Conservation (phyloP, 331 rosid genomes). For the Malus hybrid region DNA sequence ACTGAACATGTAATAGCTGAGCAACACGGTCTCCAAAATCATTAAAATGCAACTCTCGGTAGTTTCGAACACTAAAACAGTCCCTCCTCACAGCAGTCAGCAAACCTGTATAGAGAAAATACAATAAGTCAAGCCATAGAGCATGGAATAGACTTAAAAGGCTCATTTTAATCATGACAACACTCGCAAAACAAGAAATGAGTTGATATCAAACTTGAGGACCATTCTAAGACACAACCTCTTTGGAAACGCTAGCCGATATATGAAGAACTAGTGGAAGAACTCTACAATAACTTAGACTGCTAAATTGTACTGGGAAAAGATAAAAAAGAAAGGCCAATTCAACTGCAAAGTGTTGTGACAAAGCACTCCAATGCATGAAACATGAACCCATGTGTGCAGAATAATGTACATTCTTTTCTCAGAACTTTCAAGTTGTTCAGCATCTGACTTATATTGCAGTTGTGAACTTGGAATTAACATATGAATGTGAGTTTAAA, state of each 20-base stretch:
- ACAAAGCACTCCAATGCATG: not conserved
- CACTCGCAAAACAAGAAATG: not conserved
- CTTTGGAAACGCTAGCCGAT: not conserved
- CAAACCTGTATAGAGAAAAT: slow-evolving; percentile 49
- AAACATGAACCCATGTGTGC: not conserved
- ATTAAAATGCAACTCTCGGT: slow-evolving; percentile 69
- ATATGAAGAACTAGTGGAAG: not conserved
- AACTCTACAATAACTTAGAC: not conserved
- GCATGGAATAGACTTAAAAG: slow-evolving; percentile 4
- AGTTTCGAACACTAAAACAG: slow-evolving; percentile 56
- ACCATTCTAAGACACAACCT: not conserved
- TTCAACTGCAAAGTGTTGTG: not conserved
- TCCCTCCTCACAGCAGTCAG: slow-evolving; percentile 82
- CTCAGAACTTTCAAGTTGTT: not conserved
- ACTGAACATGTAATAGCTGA: slow-evolving; percentile 81
- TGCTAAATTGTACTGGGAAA: not conserved
- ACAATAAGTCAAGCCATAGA: slow-evolving; percentile 15
- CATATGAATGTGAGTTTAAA: not conserved
- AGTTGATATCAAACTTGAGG: not conserved
- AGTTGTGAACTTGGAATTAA: not conserved
- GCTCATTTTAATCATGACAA: slow-evolving; percentile 3
- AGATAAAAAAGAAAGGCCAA: not conserved
- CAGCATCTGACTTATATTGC: not conserved
- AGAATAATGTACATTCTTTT: not conserved
- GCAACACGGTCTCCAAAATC: slow-evolving; percentile 97